Conservation (phyloP, 2,329 filamentous ascomycete species). For the Tolypocladium ovalisporum region DNA sequence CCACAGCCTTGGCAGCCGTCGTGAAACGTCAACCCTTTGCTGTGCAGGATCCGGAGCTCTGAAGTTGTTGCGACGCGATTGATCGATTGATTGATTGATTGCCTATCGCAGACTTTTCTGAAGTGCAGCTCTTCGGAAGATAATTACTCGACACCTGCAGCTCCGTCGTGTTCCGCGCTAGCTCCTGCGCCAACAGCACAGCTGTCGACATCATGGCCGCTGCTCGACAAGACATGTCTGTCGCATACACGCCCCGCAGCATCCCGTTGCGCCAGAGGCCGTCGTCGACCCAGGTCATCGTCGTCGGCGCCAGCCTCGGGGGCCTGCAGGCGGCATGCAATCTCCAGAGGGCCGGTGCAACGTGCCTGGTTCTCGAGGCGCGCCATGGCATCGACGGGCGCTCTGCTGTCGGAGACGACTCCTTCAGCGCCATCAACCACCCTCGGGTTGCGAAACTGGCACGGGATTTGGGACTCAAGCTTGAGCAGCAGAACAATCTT, state of each 20-base stretch:
- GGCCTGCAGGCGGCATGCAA: conserved; percentile 13
- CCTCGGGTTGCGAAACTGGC: not conserved
- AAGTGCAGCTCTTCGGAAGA: not conserved
- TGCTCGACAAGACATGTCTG: not conserved
- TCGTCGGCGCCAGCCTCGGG: conserved; percentile 13
- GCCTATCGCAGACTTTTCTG: not conserved
- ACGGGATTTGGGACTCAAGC: not conserved
- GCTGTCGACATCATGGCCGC: not conserved
- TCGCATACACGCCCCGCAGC: not conserved
- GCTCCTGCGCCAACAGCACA: not conserved
- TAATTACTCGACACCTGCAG: not conserved
- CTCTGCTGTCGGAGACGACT: not conserved
- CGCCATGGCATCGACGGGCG: not conserved
- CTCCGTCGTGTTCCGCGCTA: not conserved
- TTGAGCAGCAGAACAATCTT: not conserved
- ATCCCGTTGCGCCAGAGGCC: not conserved
- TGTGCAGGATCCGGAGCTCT: not conserved
- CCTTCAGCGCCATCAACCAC: not conserved
- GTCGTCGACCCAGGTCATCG: conserved; percentile 11
- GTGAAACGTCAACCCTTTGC: not conserved
- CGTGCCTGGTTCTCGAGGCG: conserved; percentile 12
- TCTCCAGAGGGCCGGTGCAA: conserved; percentile 11
- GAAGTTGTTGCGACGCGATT: too few relatives aligned
- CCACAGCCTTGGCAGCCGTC: not conserved
- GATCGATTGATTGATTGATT: not conserved